Evolutionary conservation across 345 rosid species (phyloP).

Genomic region (Eutrema japonicum): DNA sequence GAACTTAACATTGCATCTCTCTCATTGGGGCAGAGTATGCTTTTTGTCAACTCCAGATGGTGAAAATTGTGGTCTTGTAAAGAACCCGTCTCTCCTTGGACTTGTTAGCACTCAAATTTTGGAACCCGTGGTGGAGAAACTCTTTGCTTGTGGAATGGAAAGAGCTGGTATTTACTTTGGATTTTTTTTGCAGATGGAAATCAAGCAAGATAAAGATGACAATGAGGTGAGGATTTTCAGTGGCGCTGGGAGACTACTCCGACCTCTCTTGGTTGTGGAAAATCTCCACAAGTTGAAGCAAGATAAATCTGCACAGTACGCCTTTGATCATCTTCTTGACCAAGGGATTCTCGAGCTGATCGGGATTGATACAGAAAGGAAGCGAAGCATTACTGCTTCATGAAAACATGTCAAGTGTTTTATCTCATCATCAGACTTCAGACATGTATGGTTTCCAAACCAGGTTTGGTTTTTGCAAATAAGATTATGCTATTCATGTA

Average conservation of each 20-base stretch:
- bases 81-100: slow-evolving; percentile 78
- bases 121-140: slow-evolving; percentile 51
- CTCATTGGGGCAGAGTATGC: slow-evolving; percentile 97
- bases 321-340: slow-evolving; percentile 63
- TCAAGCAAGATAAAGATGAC: slow-evolving; percentile 67
- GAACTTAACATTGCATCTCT: slow-evolving; percentile 53
- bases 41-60: slow-evolving; percentile 93
- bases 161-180: slow-evolving; percentile 41
- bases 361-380: slow-evolving; percentile 67
- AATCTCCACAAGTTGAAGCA: slow-evolving; percentile 56
- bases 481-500: no score
- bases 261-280: slow-evolving; percentile 80
- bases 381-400: no score
- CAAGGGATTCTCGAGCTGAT: slow-evolving; percentile 70
- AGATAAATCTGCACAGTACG: slow-evolving; percentile 52
- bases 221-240: slow-evolving; percentile 77
- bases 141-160: slow-evolving; percentile 73
- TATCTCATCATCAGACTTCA: no score
- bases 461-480: no score
- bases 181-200: slow-evolving; percentile 62
- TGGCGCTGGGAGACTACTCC: slow-evolving; percentile 86
- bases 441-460: no score
- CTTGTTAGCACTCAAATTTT: slow-evolving; percentile 60
- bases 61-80: slow-evolving; percentile 96
- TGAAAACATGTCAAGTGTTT: no score